These are phyloP conservation scores for Phytopythium litorale DNA, from an alignment of 352 stramenopile species.

Conservation along the genomic window DNA sequence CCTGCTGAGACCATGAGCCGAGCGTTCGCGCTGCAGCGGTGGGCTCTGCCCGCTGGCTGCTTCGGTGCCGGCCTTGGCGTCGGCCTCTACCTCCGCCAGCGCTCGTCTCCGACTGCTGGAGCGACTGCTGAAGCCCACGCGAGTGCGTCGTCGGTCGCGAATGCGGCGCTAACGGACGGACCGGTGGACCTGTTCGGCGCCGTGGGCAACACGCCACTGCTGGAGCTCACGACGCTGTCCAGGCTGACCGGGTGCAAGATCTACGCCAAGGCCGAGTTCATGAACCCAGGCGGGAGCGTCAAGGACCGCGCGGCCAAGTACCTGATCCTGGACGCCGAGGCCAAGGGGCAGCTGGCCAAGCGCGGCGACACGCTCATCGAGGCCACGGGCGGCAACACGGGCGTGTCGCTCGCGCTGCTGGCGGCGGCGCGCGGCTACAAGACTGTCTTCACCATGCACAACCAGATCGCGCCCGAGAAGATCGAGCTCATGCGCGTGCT, in stretches of 20 bases:
- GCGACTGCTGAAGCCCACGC: background rate
- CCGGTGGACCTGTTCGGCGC: slow-evolving; percentile 60
- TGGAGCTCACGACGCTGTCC: slow-evolving; percentile 65
- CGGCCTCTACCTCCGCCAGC: slow-evolving; percentile 4
- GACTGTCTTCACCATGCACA: slow-evolving; percentile 70
- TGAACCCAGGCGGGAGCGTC: slow-evolving; percentile 92
- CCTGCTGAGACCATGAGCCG: background rate
- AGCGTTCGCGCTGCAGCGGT: slow-evolving; percentile 1
- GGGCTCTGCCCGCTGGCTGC: background rate
- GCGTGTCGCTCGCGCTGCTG: slow-evolving; percentile 89
- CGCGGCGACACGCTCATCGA: slow-evolving; percentile 64
- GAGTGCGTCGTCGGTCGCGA: too few species aligned
- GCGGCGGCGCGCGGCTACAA: slow-evolving; percentile 84
- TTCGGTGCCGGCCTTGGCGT: slow-evolving; percentile 9
- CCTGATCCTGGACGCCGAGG: slow-evolving; percentile 92
- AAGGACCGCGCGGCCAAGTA: slow-evolving; percentile 93
- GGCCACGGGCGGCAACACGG: slow-evolving; percentile 91
- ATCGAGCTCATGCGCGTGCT: slow-evolving; percentile 78
- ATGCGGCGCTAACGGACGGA: slow-evolving; percentile 11
- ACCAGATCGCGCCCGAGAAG: slow-evolving; percentile 68
- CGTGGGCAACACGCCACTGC: slow-evolving; percentile 73
- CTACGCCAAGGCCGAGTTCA: slow-evolving; percentile 77
- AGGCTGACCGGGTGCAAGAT: slow-evolving; percentile 72
- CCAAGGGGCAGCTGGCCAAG: slow-evolving; percentile 68
- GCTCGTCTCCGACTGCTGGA: background rate